Conservation (phyloP, 1,139 yeast species). For the Nadsonia commutata region DNA sequence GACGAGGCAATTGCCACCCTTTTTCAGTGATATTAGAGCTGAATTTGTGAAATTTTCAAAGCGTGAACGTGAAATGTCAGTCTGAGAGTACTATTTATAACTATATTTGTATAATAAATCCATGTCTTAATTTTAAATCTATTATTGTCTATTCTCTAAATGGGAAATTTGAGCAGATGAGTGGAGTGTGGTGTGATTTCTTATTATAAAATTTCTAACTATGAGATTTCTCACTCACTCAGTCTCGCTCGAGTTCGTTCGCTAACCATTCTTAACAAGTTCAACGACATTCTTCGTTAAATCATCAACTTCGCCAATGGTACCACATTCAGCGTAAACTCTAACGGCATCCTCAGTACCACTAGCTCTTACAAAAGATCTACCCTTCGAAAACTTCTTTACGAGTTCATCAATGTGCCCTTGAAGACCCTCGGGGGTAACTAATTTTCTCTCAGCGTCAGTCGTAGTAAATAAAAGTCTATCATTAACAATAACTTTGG, state of each 20-base stretch:
- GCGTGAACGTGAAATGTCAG: too few relatives aligned
- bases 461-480: conserved; percentile 69
- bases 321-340: conserved; percentile 80
- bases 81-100: too few relatives aligned
- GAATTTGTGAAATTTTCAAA: conserved; percentile 4
- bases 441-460: conserved; percentile 75
- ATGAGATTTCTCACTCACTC: too few relatives aligned
- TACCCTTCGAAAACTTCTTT: conserved; percentile 40
- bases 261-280: neutral
- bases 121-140: too few relatives aligned
- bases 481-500: conserved; percentile 73
- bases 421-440: conserved; percentile 70
- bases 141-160: too few relatives aligned
- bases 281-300: conserved; percentile 35
- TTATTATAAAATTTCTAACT: too few relatives aligned
- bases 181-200: too few relatives aligned
- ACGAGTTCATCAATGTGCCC: conserved; percentile 53
- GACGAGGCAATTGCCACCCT: conserved; percentile 11
- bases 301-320: conserved; percentile 35
- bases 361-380: conserved; percentile 92
- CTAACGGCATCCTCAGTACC: conserved; percentile 98
- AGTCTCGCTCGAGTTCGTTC: too few relatives aligned
- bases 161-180: too few relatives aligned
- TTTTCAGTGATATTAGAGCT: conserved; percentile 12
- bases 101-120: too few relatives aligned